A percentile compares a stretch with the other conserved stretches of the same genome.
Evolutionary conservation across 176 grass and related monocot species (phyloP).

Genomic region (Aegilops tauschii): DNA sequence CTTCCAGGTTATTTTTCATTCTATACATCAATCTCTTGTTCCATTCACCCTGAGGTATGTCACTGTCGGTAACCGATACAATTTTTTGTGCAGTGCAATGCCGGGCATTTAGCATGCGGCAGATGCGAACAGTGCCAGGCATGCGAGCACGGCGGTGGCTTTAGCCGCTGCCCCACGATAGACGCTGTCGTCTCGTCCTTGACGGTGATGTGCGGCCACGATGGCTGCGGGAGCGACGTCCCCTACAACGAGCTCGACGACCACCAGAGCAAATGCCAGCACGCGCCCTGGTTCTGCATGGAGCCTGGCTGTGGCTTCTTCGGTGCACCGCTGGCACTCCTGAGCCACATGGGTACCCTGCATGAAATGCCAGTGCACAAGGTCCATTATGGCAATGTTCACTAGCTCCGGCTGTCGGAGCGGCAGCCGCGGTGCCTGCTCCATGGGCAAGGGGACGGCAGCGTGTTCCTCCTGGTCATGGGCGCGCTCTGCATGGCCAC

Average conservation of each 20-base stretch:
- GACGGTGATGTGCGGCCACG: background rate
- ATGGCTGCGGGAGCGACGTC: background rate
- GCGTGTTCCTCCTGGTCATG: background rate
- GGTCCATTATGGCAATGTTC: background rate
- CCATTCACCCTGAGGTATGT: background rate
- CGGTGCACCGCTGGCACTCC: too few relatives aligned
- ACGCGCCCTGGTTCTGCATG: background rate
- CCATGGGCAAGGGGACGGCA: background rate
- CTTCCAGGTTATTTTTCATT: background rate
- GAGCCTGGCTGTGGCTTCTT: too few relatives aligned
- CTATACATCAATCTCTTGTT: background rate
- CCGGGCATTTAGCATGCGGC: slow-evolving; percentile 13
- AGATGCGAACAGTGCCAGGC: background rate
- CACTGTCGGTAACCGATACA: background rate
- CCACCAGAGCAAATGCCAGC: accelerated
- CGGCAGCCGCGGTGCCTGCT: background rate
- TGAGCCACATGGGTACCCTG: background rate
- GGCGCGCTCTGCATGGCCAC: background rate
- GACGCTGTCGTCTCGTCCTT: background rate
- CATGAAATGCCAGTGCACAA: too few relatives aligned
- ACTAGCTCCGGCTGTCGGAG: background rate
- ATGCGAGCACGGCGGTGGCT: background rate
- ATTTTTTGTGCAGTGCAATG: slow-evolving; percentile 5
- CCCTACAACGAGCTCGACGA: background rate
- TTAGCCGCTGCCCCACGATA: background rate